Conservation (phyloP, 163 green algal species). For the Scenedesmus sp. region DNA sequence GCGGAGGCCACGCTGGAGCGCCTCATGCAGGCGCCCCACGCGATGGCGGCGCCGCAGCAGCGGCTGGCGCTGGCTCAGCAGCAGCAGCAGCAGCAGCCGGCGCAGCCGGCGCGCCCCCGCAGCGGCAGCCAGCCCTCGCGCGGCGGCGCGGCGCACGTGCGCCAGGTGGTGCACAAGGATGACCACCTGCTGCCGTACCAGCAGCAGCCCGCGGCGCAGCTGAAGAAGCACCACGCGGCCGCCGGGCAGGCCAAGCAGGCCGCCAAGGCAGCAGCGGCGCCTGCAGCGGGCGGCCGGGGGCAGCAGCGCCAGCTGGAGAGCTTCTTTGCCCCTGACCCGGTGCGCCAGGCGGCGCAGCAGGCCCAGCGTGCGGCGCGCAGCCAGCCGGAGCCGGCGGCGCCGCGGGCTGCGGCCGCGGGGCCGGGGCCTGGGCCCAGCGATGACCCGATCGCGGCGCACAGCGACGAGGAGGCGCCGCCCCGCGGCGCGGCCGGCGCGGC, state of each 20-base stretch:
- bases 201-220: conserved; percentile 8
- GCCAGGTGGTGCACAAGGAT: conserved; percentile 15
- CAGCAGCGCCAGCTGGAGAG: background rate
- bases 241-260: too few relatives aligned
- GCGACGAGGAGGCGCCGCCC: too few relatives aligned
- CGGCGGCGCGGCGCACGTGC: background rate
- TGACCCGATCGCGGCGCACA: too few relatives aligned
- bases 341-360: background rate
- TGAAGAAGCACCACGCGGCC: background rate
- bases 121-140: background rate
- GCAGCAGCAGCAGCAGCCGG: background rate
- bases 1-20: background rate
- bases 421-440: too few relatives aligned
- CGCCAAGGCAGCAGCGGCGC: conserved; percentile 19
- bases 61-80: background rate
- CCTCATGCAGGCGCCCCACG: conserved; percentile 16
- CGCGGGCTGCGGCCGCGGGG: too few relatives aligned
- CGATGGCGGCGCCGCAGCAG: background rate
- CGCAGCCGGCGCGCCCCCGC: background rate
- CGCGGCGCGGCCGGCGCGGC: too few relatives aligned
- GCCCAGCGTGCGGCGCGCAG: background rate
- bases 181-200: conserved; percentile 20
- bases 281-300: conserved; percentile 4
- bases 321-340: background rate
- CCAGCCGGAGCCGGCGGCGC: too few relatives aligned